Percentiles rank a stretch among this genome's conserved stretches.
Conservation (phyloP, 345 rosid species). For the Clausena lansium region DNA sequence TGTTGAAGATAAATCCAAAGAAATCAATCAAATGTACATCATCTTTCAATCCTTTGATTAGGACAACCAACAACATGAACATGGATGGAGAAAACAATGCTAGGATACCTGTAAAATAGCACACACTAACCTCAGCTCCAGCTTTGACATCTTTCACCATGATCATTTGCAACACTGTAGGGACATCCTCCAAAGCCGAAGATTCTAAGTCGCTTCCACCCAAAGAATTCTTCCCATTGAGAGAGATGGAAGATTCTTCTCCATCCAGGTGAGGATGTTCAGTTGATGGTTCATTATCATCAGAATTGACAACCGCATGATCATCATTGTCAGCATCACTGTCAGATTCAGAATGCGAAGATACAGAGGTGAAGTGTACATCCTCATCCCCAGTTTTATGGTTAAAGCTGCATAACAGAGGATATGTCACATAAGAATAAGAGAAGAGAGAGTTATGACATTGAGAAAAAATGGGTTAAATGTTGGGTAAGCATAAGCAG, state of each 20-base stretch:
- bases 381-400: conserved; percentile 93
- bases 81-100: background rate
- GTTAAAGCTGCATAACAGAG: conserved; percentile 57
- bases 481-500: background rate
- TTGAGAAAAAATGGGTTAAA: background rate
- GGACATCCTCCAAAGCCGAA: conserved; percentile 29
- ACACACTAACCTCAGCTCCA: conserved; percentile 68
- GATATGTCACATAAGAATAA: background rate
- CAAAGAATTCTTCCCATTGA: conserved; percentile 18
- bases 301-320: conserved; percentile 15
- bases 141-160: conserved; percentile 75
- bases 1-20: background rate
- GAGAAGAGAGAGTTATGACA: background rate
- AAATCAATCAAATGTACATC: too few relatives aligned
- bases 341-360: conserved; percentile 51
- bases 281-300: conserved; percentile 30
- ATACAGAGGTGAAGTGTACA: conserved; percentile 62
- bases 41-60: background rate
- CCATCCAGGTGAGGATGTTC: conserved; percentile 21
- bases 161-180: conserved; percentile 65
- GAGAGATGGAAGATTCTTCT: conserved; percentile 9
- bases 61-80: background rate
- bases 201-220: conserved; percentile 25
- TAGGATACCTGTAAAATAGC: background rate
- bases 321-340: conserved; percentile 23